Percentiles rank a stretch among this genome's conserved stretches.
phyloP scores from a whole-genome alignment of 163 green algal species.

The Chloroidium sp. region DNA sequence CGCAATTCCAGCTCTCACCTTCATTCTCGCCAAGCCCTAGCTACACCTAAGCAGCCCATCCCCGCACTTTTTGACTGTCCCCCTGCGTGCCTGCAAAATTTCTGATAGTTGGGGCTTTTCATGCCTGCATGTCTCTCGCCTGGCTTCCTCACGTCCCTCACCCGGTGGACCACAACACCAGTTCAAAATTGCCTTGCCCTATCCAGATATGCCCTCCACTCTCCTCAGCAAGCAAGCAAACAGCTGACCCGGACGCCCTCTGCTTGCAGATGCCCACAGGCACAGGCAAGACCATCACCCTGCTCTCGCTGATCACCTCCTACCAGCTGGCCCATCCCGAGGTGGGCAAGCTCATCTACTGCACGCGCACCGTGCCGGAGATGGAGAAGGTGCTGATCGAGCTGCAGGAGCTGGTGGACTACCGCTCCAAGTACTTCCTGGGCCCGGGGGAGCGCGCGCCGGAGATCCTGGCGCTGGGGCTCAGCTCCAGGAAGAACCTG shows the following conservation, averaged over 20 bases:
- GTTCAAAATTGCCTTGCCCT: neutral
- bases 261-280: conserved; percentile 93
- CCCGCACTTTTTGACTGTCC: too few species aligned
- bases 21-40: too few species aligned
- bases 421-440: conserved; percentile 56
- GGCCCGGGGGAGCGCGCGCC: conserved; percentile 28
- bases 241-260: neutral
- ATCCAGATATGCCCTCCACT: neutral
- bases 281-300: conserved; percentile 98
- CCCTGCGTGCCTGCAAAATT: too few species aligned
- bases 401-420: conserved; percentile 71
- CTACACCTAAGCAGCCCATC: too few species aligned
- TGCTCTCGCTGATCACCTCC: conserved; percentile 95
- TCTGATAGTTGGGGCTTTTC: too few species aligned
- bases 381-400: conserved; percentile 97
- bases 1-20: too few species aligned
- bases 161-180: too few species aligned
- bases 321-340: conserved; percentile 95
- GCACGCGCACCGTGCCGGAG: conserved; percentile 96
- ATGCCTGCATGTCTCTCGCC: too few species aligned
- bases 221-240: neutral
- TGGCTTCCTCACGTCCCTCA: too few species aligned
- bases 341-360: conserved; percentile 95
- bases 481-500: conserved; percentile 93
- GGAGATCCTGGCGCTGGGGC: conserved; percentile 84